phyloP scores from a whole-genome alignment of 352 stramenopile genomes.

The Globisporangium takayamanum region DNA sequence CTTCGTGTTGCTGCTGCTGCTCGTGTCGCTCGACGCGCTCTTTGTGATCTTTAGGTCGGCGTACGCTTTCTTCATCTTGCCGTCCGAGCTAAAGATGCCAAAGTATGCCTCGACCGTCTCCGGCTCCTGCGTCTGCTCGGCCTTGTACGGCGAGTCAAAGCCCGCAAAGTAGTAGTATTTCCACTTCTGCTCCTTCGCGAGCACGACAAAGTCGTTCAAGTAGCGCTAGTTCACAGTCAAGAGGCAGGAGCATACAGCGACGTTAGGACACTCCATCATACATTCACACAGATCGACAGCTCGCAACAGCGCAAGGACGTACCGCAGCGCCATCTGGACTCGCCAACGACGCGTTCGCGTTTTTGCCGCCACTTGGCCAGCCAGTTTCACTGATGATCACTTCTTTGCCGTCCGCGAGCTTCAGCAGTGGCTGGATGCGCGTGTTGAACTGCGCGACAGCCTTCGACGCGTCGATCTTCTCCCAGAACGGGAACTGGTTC shows the following conservation, averaged over 20 bases:
- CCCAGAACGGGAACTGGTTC: slow-evolving; percentile 87
- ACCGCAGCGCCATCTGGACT: slow-evolving; percentile 49
- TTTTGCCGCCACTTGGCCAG: slow-evolving; percentile 62
- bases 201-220: slow-evolving; percentile 72
- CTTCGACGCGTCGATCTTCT: slow-evolving; percentile 48
- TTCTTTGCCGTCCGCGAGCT: slow-evolving; percentile 58
- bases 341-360: slow-evolving; percentile 52
- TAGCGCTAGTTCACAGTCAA: slow-evolving; percentile 28
- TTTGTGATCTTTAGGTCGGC: slow-evolving; percentile 46
- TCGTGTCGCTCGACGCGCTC: slow-evolving; percentile 21
- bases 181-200: slow-evolving; percentile 55
- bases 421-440: slow-evolving; percentile 61
- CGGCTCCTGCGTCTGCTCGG: slow-evolving; percentile 40
- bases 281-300: background rate
- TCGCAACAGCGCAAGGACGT: slow-evolving; percentile 4
- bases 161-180: slow-evolving; percentile 88
- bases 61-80: slow-evolving; percentile 64
- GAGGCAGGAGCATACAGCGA: background rate
- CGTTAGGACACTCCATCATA: background rate
- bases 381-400: slow-evolving; percentile 82
- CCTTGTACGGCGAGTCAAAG: slow-evolving; percentile 82
- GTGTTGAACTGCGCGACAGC: slow-evolving; percentile 64
- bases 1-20: slow-evolving; percentile 15
- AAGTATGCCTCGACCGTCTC: slow-evolving; percentile 67
- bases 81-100: slow-evolving; percentile 59